phyloP scores from a whole-genome alignment of 129 eudicot genomes.

The Calendula officinalis region DNA sequence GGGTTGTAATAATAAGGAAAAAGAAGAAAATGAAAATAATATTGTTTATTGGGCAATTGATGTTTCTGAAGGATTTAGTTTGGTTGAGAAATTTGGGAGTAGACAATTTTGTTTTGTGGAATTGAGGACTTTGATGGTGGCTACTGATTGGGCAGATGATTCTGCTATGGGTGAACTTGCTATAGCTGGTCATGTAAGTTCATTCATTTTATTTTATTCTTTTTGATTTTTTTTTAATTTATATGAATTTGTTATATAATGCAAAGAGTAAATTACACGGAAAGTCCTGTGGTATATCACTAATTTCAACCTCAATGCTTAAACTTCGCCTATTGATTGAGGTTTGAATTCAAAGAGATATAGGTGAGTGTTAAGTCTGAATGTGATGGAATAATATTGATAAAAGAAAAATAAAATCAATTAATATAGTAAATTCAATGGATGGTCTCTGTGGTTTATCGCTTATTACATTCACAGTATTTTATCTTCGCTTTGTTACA shows the following conservation, averaged over 20 bases:
- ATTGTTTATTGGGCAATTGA: slow-evolving; percentile 89
- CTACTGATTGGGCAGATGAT: slow-evolving; percentile 86
- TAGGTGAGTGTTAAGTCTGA: too few relatives aligned
- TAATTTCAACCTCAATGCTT: too few relatives aligned
- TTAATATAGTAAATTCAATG: too few relatives aligned
- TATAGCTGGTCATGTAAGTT: slow-evolving; percentile 87
- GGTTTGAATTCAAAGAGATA: too few relatives aligned
- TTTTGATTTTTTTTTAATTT: not conserved
- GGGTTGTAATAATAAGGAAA: slow-evolving; percentile 45
- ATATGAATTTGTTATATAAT: not conserved
- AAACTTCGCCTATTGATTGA: too few relatives aligned
- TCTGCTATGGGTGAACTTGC: slow-evolving; percentile 80
- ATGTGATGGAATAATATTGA: too few relatives aligned
- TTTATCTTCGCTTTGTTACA: too few relatives aligned
- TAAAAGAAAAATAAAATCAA: too few relatives aligned
- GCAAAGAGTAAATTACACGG: too few relatives aligned
- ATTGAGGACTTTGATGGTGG: slow-evolving; percentile 93
- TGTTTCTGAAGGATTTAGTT: slow-evolving; percentile 52
- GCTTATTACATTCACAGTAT: too few relatives aligned
- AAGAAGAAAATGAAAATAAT: slow-evolving; percentile 39
- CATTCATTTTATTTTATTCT: not conserved
- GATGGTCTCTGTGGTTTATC: too few relatives aligned
- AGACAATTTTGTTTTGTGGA: slow-evolving; percentile 67
- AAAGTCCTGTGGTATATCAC: too few relatives aligned
- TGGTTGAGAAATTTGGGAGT: slow-evolving; percentile 57